Base-by-base conservation (phyloP, 2,329 filamentous ascomycete species). In the Cercospora canescens region DNA sequence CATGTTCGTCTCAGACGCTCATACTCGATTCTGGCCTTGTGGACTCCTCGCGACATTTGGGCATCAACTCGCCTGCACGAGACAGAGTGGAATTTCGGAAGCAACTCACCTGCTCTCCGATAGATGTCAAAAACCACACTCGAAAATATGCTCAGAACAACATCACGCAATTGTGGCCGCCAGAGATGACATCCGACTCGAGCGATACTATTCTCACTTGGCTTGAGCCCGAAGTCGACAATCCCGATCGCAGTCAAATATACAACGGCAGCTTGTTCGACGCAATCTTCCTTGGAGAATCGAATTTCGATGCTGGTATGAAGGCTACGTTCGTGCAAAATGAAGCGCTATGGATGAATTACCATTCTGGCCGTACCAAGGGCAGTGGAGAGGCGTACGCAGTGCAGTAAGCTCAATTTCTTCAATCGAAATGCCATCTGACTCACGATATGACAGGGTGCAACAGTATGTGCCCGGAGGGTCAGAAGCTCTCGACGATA, bases 231-330 rank as follows among this genome's bases (percentile, higher is more conserved):
- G 55, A 58, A 34, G 24, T 39, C 7, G 28, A 21, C 28, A 58
- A 58, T 21, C 55, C 32, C 6, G 16, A 30, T 58, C 55, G 34
- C 21, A 37, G 14, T 37, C 55, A 58, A 12, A 58, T 58, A 16
- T 60, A 60, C 57, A 45, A 60, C 26, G 57, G 57, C 35, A 48
- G 57, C 37, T 21, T 60, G 8, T 60, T 60, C 24, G 57, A 60
- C 28, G 57, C 57, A n/a, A 60, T 60, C 9, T 60, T 60, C 16
- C 37, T 60, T 26, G 37, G 57, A 3, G 12, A 45, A 60, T 48
- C 37, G 11, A 60, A 45, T 28, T 60, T 60, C 24, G 57, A 60
- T 60, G 1, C n/a, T 6, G 57, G 37, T 16, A 60, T 60, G 37
- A 12, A 60, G 34, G 57, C 57, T 16, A 60, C 37, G 5, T 60